Evolutionary conservation across 345 rosid genomes (phyloP).

Genomic region (Heritiera fomes): DNA sequence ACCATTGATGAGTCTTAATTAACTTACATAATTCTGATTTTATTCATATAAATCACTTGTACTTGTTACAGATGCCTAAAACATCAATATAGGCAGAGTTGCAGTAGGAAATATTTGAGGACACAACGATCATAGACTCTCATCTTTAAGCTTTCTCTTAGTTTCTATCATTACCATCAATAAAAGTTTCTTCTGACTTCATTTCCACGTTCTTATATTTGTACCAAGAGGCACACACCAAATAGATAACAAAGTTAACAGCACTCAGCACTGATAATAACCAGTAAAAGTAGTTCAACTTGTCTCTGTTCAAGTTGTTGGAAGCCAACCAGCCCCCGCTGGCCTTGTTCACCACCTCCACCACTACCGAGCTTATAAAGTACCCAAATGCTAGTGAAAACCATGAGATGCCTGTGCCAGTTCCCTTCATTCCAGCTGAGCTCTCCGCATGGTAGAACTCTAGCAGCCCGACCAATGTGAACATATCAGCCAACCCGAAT

Average conservation of each 20-base stretch:
- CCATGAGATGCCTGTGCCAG: constrained; percentile 57
- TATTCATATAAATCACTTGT: background rate
- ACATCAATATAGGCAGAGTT: background rate
- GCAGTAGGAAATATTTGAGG: background rate
- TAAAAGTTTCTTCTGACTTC: constrained; percentile 20
- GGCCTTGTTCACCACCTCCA: constrained; percentile 54
- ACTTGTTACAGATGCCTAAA: background rate
- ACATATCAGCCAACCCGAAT: constrained; percentile 64
- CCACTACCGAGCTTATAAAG: constrained; percentile 52
- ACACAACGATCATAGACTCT: background rate
- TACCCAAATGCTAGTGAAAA: constrained; percentile 58
- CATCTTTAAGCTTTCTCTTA: constrained; percentile 6
- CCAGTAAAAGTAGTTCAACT: constrained; percentile 42
- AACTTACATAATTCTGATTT: background rate
- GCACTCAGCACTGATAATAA: constrained; percentile 28
- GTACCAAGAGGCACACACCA: constrained; percentile 66
- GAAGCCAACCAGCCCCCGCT: constrained; percentile 49
- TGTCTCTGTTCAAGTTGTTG: constrained; percentile 32
- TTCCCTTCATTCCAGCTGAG: constrained; percentile 55
- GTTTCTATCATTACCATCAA: background rate
- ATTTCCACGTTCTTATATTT: constrained; percentile 47
- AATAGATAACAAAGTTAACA: constrained; percentile 48
- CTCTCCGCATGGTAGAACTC: constrained; percentile 65
- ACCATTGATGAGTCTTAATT: background rate
- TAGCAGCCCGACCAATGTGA: constrained; percentile 56